Percentiles rank a stretch among this genome's conserved stretches.
These are phyloP conservation scores for Xylaria arbuscula DNA, from an alignment of 2,329 filamentous ascomycete genomes.

Conservation along the genomic window DNA sequence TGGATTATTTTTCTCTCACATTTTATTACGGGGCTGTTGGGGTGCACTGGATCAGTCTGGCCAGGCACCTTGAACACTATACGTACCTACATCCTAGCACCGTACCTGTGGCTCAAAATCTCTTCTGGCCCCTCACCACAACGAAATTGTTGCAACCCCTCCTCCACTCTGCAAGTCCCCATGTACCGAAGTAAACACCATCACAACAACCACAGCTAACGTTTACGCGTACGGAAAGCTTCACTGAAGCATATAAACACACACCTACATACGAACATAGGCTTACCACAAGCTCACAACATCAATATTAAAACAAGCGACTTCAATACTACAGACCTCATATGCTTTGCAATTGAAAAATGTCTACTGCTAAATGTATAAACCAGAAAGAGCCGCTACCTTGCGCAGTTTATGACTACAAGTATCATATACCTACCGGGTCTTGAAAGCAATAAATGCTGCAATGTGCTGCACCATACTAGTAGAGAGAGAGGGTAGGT, in stretches of 20 bases:
- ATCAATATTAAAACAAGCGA: too few species aligned
- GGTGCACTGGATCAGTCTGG: conserved; percentile 25
- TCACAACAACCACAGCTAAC: not conserved
- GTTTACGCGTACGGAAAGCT: not conserved
- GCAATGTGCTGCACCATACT: conserved; percentile 10
- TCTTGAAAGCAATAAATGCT: conserved; percentile 20
- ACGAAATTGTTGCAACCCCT: conserved; percentile 21
- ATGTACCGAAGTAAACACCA: conserved; percentile 10
- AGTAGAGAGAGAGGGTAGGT: conserved; percentile 10
- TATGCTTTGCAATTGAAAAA: not conserved
- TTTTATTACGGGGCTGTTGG: conserved; percentile 32
- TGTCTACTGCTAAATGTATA: not conserved
- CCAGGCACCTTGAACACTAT: not conserved
- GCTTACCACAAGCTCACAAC: not conserved
- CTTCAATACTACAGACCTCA: too few species aligned
- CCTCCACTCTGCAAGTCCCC: conserved; percentile 22
- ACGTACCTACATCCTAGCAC: too few species aligned
- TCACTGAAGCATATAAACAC: not conserved
- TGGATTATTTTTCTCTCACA: conserved; percentile 8
- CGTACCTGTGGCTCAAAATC: conserved; percentile 27
- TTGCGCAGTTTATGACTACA: not conserved
- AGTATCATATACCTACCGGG: conserved; percentile 14
- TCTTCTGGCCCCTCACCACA: conserved; percentile 28
- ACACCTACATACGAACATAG: too few species aligned
- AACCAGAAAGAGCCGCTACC: not conserved